Base-by-base conservation (phyloP, 345 rosid species). In the Aquilaria yunnanensis region DNA sequence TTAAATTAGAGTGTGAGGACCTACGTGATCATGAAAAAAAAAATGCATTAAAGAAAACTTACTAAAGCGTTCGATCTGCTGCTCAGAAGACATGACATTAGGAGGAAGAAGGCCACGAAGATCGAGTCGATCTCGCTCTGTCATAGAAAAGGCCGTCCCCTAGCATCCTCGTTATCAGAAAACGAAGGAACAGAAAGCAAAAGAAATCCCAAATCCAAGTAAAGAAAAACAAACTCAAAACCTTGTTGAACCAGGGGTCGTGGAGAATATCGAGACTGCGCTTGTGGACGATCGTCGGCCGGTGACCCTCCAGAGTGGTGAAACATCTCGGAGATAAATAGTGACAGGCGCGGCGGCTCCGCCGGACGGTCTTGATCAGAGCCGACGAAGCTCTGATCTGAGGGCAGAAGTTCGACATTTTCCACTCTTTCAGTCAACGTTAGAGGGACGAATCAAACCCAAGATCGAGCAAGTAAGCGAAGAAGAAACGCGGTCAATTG, bases 241-340 rank as follows among this genome's bases (percentile, higher is more conserved):
- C 97, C 95, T 88, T 94, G 74, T 94, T 94, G 87, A 94, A 94
- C 99, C 96, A 90, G 57, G 99, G 97, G 73, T 94, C 97, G 62
- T 90, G 99, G 67, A 94, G 99, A 65, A 90, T 90, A 51, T 94
- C 97, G 58, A 90, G 81, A 71, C 99, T 91, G 62, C 97, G 92
- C 82, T 94, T 94, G 78, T 94, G 96, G 45, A 94, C 96, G 47
- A 94, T 86, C 45, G 90, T 76, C 16, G 96, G 99, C 11, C 95
- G 92, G 68, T 86, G 87, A 31, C 96, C 96, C 77, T 93, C 98
- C 29, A 82, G 59, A 9, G 96, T 82, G 34, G 99, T 86, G 83
- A 86, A 88, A n/a, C 76, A 78, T 74, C 92, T 81, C 33, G 74
- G 47, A 23, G 23, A 23, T 1, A 23, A 23, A 23, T 23, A 23